Conservation (phyloP, 225 moss, liverwort and hornwort genomes). For the Bryoerythrophyllum caledonicum region DNA sequence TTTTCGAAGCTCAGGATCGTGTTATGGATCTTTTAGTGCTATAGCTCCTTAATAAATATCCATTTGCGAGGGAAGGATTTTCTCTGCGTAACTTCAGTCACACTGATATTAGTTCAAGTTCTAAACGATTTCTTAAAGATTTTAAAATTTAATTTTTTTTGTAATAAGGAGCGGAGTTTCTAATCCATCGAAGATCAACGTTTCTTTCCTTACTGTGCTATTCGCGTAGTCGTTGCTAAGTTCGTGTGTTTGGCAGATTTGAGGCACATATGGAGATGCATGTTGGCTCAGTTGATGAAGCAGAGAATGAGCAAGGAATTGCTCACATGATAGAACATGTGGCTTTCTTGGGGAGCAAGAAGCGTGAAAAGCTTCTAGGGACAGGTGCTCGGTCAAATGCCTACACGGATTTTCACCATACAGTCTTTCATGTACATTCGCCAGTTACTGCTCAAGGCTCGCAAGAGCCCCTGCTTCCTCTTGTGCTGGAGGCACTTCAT, state of each 20-base stretch:
- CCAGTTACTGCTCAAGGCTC: slow-evolving; percentile 97
- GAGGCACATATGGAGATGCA: slow-evolving; percentile 99
- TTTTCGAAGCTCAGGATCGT: slow-evolving; percentile 6
- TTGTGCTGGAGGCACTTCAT: slow-evolving; percentile 96
- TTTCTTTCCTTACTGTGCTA: slow-evolving; percentile 4
- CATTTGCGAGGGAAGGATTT: not conserved
- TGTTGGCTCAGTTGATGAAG: slow-evolving; percentile 97
- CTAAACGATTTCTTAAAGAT: too few species aligned
- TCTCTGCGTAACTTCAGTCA: not conserved
- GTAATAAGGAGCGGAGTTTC: slow-evolving; percentile 2
- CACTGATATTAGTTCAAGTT: not conserved
- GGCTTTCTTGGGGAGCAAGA: slow-evolving; percentile 98
- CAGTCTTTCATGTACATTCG: slow-evolving; percentile 99
- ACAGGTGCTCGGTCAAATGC: slow-evolving; percentile 99
- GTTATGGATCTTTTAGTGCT: not conserved
- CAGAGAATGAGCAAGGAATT: slow-evolving; percentile 95
- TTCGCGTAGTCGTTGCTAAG: slow-evolving; percentile 6
- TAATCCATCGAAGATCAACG: not conserved
- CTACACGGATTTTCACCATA: slow-evolving; percentile 99
- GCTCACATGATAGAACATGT: slow-evolving; percentile 99
- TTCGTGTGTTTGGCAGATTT: slow-evolving; percentile 59
- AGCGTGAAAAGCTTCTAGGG: slow-evolving; percentile 94
- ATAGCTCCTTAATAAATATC: not conserved
- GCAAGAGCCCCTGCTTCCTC: slow-evolving; percentile 87
- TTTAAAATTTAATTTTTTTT: not conserved